Base-by-base conservation (phyloP, 2,329 filamentous ascomycete species). In the Fusarium sp. region DNA sequence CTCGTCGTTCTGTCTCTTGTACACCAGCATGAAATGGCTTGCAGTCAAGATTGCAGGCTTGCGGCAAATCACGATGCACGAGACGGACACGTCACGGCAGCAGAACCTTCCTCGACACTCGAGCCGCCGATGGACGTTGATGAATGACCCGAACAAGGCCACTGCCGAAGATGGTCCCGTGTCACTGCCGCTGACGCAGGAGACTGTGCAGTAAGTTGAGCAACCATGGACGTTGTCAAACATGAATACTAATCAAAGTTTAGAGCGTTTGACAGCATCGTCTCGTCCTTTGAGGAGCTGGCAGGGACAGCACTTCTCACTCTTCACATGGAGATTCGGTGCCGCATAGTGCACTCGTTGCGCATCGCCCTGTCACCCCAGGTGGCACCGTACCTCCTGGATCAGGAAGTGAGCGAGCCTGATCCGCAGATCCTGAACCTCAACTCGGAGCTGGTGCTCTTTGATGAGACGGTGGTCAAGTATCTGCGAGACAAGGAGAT, bases 1-100 rank as follows among this genome's bases (percentile, higher is more conserved):
- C 31, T 91, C 93, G 50, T 93, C 93, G 5, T 85, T 99, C 6
- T 98, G 95, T 77, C 89, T 98, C 42, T 86, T 99, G 38, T 97
- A 98, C 82, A 98, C 95, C 59, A 98, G 95, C 85, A 97, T 98
- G 95, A 97, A 97, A 86, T 99, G 97, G 97, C 90, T 99, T 38
- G 92, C 94, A 22, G 92, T 92, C 76, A 97, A 96, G 84, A 91
- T 97, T 47, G 86, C 88, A n/a, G 88, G 94, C 66, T 87, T 99
- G 63, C 91, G 97, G 47, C 92, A 96, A 79, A 95, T 98, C 78
- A 96, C 94, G 22, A 87, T 89, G 62, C 91, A 93, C 70, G 91
- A 94, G 54, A 89, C 90, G 40, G 91, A 95, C 81, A 91, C 91
- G 35, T 89, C 91, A 73, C 84, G 87, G 47, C 87, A 87, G 47